These are phyloP conservation scores for Metschnikowia gruessii DNA, from an alignment of 805 yeast genomes.

Conservation along the genomic window DNA sequence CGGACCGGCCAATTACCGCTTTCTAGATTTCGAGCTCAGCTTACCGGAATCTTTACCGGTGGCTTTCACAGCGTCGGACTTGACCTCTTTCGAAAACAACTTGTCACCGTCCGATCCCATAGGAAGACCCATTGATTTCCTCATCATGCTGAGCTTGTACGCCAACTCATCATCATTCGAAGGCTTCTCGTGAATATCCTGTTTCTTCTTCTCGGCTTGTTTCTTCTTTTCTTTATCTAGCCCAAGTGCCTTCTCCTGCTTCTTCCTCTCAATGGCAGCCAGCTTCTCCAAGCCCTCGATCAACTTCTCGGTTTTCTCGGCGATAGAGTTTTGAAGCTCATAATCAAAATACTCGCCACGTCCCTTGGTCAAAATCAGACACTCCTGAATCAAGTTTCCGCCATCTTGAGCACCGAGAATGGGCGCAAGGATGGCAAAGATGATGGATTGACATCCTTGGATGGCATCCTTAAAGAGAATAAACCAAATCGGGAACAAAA, in stretches of 20 bases:
- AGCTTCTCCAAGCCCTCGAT: slow-evolving; percentile 64
- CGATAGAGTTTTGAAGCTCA: slow-evolving; percentile 58
- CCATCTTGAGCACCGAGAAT: slow-evolving; percentile 59
- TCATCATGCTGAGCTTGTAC: slow-evolving; percentile 29
- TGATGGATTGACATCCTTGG: slow-evolving; percentile 77
- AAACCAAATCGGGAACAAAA: slow-evolving; percentile 82
- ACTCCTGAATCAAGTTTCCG: slow-evolving; percentile 72
- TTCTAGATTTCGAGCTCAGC: slow-evolving; percentile 4
- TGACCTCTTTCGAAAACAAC: slow-evolving; percentile 7
- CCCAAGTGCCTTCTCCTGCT: slow-evolving; percentile 22
- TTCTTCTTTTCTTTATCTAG: slow-evolving; percentile 21
- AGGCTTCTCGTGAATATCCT: slow-evolving; percentile 35
- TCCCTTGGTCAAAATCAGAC: slow-evolving; percentile 51
- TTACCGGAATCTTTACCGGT: background rate
- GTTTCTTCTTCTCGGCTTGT: slow-evolving; percentile 20
- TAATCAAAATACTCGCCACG: slow-evolving; percentile 64
- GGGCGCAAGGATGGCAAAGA: slow-evolving; percentile 71
- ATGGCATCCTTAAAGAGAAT: slow-evolving; percentile 68
- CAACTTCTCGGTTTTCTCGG: slow-evolving; percentile 54
- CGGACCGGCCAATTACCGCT: slow-evolving; percentile 4
- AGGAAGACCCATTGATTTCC: slow-evolving; percentile 24
- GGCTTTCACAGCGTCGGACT: background rate
- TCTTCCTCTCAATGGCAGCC: slow-evolving; percentile 66
- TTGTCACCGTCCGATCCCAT: slow-evolving; percentile 15
- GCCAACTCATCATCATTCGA: slow-evolving; percentile 35